Evolutionary conservation across 306 rosid genomes (phyloP), one percentile per base, ranked within the genome.

Genomic region (Begonia loranthoides): DNA sequence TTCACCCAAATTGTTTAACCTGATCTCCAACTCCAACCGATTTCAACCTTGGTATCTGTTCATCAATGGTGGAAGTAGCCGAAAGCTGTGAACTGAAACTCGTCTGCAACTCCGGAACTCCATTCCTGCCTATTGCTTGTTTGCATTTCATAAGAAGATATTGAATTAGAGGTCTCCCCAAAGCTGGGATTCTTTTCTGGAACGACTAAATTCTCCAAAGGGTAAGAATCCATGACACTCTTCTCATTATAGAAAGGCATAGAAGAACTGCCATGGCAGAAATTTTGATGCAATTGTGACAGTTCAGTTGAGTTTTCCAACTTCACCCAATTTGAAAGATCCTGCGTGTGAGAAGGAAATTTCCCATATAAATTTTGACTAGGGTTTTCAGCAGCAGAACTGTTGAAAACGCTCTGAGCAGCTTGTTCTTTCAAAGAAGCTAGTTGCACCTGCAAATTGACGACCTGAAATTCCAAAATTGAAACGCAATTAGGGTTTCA

Each of bases 351-450:
- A 63, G 11, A 41, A 67, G 40, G 12, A 53, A 75, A 60, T 47
- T 71, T 78, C 60, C 69, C 73, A 33, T 16, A 40, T 0, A 52
- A 57, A 14, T 79, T 79, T 56, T 67, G 82, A 50, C 67, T 82
- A 72, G 87, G 87, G 78, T 73, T 83, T 69, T 47, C 66, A 7
- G 15, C 62, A 51, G 56, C 59, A 34, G 78, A 72, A 59, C 45
- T 70, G 62, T 68, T 80, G 53, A 62, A 12, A 62, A 74, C 63
- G 70, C 68, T 73, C 39, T 80, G 88, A 13, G 80, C 45, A 46
- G 87, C 75, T 76, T 92, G 93, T 61, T 86, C 88, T 73, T 79
- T 92, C 5, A 92, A 66, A 69, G 60, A 74, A 69, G 94, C 84
- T 16, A 92, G 72, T 13, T 92, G 96, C 52, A 96, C 85, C 68